Evolutionary conservation across 2,329 filamentous ascomycete genomes (phyloP), one percentile per base, ranked within the genome.

Genomic region (Fusarium duplospermum): DNA sequence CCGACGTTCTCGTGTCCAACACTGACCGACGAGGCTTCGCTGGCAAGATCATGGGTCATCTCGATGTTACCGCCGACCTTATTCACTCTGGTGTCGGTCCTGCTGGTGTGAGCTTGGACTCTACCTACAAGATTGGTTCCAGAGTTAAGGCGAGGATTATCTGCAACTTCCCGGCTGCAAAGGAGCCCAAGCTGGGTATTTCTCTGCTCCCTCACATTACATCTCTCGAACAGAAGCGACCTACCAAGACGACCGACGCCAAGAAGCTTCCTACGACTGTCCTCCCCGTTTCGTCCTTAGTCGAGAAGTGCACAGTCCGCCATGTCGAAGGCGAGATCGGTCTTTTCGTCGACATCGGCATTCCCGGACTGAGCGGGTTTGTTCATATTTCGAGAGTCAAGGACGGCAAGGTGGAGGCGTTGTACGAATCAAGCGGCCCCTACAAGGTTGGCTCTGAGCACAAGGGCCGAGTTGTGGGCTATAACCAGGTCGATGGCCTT

Each of bases 381-480:
- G 95, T 97, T 24, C 96, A 99, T 82, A 97, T 99, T 74, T 99
- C 96, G 1, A 91, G 94, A 73, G 89, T 99, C 70, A 93, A 96
- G 68, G 96, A 99, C 81, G 92, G 93, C 75, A 97, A 96, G 81
- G 89, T 98, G 62, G 96, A 98, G 72, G 90, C 90, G 2, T 86
- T 99, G 6, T 93, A 94, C 16, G 90, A 94, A 72, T 87, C 90
- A 4, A 91, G 91, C 20, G 96, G 96, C 0, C 88, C 92, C 3
- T 98, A 92, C 85, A 93, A 94, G 82, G 80, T 93, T 22, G 94
- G 91, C 45, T 93, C 95, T 1, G 89, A 89, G 18, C 96, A 99
- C 83, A 90, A 91, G 61, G 94, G 93, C 45, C 92, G 96, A 69
- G 88, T 99, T 11, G 85, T 98, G 50, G 93, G 94, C 10, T 98